phyloP scores from a whole-genome alignment of 2,329 filamentous ascomycete genomes.

The Pyrenochaeta sp. region DNA sequence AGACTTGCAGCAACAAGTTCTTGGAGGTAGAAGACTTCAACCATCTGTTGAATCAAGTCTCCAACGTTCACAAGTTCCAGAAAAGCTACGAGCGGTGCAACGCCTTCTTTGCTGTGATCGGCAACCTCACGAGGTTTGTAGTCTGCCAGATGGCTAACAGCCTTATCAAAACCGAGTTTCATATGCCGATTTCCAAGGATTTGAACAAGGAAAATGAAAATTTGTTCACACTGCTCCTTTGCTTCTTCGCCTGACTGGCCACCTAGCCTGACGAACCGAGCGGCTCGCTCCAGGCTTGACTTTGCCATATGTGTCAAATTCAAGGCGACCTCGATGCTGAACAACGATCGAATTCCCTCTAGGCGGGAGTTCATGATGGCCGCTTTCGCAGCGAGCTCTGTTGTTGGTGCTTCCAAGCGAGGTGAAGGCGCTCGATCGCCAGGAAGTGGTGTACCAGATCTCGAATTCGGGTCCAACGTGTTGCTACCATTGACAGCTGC shows the following conservation, averaged over 20 bases:
- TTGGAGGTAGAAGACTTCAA: constrained; percentile 98
- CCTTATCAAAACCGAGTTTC: constrained; percentile 91
- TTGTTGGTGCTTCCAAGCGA: constrained; percentile 74
- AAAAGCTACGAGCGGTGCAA: constrained; percentile 92
- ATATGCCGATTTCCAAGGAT: constrained; percentile 88
- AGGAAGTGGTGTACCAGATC: constrained; percentile 48
- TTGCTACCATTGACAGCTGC: constrained; percentile 33
- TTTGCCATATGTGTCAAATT: constrained; percentile 90
- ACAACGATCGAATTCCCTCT: constrained; percentile 92
- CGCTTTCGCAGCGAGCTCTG: constrained; percentile 95
- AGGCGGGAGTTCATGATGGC: constrained; percentile 94
- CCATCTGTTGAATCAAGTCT: constrained; percentile 97
- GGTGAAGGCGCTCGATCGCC: constrained; percentile 48
- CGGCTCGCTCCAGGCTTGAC: constrained; percentile 82
- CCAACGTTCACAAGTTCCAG: constrained; percentile 97
- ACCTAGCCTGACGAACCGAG: constrained; percentile 80
- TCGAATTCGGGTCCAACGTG: constrained; percentile 39
- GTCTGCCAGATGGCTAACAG: constrained; percentile 85
- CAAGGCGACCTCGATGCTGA: constrained; percentile 94
- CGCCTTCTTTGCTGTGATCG: constrained; percentile 73
- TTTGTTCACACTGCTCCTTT: constrained; percentile 84
- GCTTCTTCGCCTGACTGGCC: constrained; percentile 83
- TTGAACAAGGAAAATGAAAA: constrained; percentile 85
- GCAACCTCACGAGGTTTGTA: constrained; percentile 89
- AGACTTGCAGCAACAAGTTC: constrained; percentile 84